phyloP scores from a whole-genome alignment of 2,329 filamentous ascomycete species.

The Calycina marina region DNA sequence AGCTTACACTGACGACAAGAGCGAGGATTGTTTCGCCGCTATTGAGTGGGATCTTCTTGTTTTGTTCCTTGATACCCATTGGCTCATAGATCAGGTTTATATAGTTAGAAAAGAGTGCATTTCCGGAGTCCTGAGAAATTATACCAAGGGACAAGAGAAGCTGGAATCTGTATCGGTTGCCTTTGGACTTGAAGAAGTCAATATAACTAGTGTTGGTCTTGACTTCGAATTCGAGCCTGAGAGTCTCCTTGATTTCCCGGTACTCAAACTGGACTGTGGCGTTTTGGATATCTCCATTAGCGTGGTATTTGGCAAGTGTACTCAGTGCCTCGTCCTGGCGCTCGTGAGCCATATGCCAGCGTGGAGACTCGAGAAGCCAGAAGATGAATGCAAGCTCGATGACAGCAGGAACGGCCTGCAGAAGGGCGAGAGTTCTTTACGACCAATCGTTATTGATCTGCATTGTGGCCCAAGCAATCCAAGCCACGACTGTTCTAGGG shows the following conservation, averaged over 20 bases:
- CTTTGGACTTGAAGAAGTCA: constrained; percentile 35
- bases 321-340: constrained; percentile 36
- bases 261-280: constrained; percentile 34
- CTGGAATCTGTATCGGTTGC: constrained; percentile 48
- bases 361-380: constrained; percentile 40
- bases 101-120: constrained; percentile 53
- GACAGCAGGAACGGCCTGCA: constrained; percentile 46
- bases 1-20: constrained; percentile 17
- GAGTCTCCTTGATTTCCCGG: constrained; percentile 18
- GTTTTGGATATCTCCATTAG: constrained; percentile 34
- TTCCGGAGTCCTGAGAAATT: constrained; percentile 55
- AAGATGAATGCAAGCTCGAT: constrained; percentile 52
- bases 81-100: constrained; percentile 46
- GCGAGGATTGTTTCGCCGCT: background rate
- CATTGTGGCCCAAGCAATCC: constrained; percentile 48
- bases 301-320: constrained; percentile 40
- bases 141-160: constrained; percentile 48
- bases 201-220: constrained; percentile 37
- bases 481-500: constrained; percentile 43
- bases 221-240: constrained; percentile 23
- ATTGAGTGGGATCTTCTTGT: constrained; percentile 6
- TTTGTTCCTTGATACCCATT: constrained; percentile 37
- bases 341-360: constrained; percentile 44
- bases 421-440: constrained; percentile 51
- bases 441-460: constrained; percentile 45